Evolutionary conservation across 768 basidiomycete genomes (phyloP).

Genomic region (Serendipita sp.): DNA sequence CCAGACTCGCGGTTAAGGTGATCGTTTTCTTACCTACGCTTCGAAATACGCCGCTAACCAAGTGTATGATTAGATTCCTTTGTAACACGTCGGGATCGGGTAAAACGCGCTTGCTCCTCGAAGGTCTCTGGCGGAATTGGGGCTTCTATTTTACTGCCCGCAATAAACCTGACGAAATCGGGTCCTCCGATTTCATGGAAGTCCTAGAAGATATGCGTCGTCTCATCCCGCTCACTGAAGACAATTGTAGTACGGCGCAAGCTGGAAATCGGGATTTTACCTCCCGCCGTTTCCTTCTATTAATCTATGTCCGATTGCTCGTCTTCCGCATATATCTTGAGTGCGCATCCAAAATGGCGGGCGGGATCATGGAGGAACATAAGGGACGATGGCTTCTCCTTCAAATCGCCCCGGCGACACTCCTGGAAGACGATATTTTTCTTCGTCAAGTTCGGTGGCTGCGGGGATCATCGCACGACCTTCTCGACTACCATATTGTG

Average conservation of each 20-base stretch:
- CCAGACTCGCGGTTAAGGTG: neutral
- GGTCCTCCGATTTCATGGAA: neutral
- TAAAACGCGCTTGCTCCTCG: neutral
- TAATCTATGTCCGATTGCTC: neutral
- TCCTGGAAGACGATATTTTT: neutral
- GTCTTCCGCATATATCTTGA: neutral
- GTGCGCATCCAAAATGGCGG: neutral
- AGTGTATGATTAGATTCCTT: neutral
- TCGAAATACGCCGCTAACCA: too few relatives aligned
- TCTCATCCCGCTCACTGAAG: neutral
- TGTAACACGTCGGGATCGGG: conserved; percentile 1
- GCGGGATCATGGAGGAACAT: neutral
- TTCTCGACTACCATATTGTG: neutral
- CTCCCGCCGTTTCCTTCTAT: neutral
- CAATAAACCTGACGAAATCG: neutral
- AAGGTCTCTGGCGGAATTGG: neutral
- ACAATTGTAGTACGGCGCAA: neutral
- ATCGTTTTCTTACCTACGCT: too few relatives aligned
- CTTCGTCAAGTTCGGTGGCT: neutral
- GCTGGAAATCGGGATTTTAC: neutral
- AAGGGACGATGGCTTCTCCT: neutral
- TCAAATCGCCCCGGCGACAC: neutral
- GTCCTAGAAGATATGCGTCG: neutral
- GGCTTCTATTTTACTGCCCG: neutral
- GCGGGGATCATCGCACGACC: neutral